phyloP scores from a whole-genome alignment of 768 basidiomycete genomes.

The Pleurotus citrinopileatus region DNA sequence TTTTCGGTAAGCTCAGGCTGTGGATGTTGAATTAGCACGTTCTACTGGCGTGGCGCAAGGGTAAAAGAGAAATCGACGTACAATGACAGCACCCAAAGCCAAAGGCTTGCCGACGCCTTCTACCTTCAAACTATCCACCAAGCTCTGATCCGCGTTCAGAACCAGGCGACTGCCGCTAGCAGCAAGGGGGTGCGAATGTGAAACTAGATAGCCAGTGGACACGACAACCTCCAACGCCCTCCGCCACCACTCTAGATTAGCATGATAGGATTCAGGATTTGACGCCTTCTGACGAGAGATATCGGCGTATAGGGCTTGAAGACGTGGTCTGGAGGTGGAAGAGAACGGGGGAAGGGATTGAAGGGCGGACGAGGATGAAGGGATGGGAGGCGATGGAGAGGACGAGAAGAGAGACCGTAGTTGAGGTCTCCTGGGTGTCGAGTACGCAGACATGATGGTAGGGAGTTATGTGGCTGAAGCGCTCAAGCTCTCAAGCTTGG shows the following conservation, averaged over 20 bases:
- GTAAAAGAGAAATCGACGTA: slow-evolving; percentile 37
- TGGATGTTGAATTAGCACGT: slow-evolving; percentile 13
- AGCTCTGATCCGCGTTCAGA: slow-evolving; percentile 48
- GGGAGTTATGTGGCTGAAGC: background rate
- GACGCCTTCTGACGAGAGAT: slow-evolving; percentile 80
- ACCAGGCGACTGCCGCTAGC: slow-evolving; percentile 49
- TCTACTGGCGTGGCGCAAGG: no score
- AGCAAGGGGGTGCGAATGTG: slow-evolving; percentile 18
- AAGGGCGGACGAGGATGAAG: slow-evolving; percentile 15
- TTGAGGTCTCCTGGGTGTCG: background rate
- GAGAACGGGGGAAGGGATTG: slow-evolving; percentile 42
- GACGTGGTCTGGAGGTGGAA: slow-evolving; percentile 47
- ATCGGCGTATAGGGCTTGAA: slow-evolving; percentile 86
- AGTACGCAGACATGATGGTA: background rate
- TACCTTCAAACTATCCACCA: slow-evolving; percentile 60
- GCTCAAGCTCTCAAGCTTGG: no score
- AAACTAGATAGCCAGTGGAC: slow-evolving; percentile 36
- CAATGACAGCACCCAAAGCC: slow-evolving; percentile 67
- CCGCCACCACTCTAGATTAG: slow-evolving; percentile 90
- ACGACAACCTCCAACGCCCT: slow-evolving; percentile 59
- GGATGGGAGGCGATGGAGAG: slow-evolving; percentile 2
- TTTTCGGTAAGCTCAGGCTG: slow-evolving; percentile 55
- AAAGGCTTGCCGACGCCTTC: slow-evolving; percentile 76
- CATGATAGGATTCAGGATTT: slow-evolving; percentile 78
- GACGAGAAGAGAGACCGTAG: background rate